These are phyloP conservation scores for Teratosphaeria gauchensis DNA, from an alignment of 2,329 filamentous ascomycete species.

Conservation along the genomic window DNA sequence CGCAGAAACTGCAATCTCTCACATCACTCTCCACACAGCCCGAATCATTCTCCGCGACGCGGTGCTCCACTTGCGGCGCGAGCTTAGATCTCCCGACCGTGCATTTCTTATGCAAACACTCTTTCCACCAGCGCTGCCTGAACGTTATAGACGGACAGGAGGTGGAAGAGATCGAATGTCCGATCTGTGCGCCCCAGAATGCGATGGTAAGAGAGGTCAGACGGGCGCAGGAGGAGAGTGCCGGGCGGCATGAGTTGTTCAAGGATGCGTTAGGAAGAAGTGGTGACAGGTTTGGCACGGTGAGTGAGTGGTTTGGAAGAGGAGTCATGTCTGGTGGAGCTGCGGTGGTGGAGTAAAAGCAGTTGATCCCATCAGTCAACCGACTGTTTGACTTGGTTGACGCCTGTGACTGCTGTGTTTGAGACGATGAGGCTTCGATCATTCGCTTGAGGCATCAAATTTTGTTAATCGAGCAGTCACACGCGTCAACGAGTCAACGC, in stretches of 20 bases:
- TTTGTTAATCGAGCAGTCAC: no score
- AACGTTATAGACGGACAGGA: conserved; percentile 44
- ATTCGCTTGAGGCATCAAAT: no score
- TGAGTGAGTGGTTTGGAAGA: conserved; percentile 89
- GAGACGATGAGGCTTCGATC: no score
- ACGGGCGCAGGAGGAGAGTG: conserved; percentile 74
- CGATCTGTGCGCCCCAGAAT: conserved; percentile 74
- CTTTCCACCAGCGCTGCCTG: conserved; percentile 86
- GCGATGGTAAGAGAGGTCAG: conserved; percentile 82
- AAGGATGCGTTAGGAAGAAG: conserved; percentile 64
- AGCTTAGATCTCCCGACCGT: conserved; percentile 79
- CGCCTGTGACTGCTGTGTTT: no score
- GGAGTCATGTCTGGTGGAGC: conserved; percentile 64
- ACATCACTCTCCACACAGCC: conserved; percentile 68
- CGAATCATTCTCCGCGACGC: conserved; percentile 78
- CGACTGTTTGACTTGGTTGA: no score
- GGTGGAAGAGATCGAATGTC: conserved; percentile 66
- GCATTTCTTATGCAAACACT: conserved; percentile 95
- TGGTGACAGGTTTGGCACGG: conserved; percentile 70
- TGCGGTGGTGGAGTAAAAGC: not conserved
- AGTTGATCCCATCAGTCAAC: no score
- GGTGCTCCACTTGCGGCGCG: conserved; percentile 73
- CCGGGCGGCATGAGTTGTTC: conserved; percentile 83
- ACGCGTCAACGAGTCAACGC: no score
- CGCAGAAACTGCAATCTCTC: conserved; percentile 68